Percentiles rank a stretch among this genome's conserved stretches.
phyloP scores from a whole-genome alignment of 2,329 filamentous ascomycete species.

The Curvularia verruculosa region DNA sequence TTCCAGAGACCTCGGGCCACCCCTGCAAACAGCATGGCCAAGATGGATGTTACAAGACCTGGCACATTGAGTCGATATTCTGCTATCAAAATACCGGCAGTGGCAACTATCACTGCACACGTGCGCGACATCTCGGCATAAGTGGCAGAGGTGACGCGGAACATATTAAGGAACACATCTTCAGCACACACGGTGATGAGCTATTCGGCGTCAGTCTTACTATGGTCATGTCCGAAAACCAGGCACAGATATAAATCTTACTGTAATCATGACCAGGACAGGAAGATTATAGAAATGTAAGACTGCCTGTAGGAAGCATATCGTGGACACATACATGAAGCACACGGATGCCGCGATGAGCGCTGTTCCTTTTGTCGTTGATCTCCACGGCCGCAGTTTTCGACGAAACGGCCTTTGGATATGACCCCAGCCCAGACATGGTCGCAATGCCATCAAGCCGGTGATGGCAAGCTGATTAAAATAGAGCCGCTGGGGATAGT shows the following conservation, averaged over 20 bases:
- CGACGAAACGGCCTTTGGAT: slow-evolving; percentile 1
- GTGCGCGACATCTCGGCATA: slow-evolving; percentile 22
- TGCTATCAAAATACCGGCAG: slow-evolving; percentile 25
- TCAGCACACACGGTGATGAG: slow-evolving; percentile 26
- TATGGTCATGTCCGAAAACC: background rate
- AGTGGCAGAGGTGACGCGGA: slow-evolving; percentile 7
- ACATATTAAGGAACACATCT: slow-evolving; percentile 15
- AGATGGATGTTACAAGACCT: slow-evolving; percentile 26
- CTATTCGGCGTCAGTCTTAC: slow-evolving; percentile 12
- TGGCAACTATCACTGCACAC: slow-evolving; percentile 17
- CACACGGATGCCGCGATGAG: slow-evolving; percentile 8
- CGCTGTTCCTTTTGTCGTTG: slow-evolving; percentile 4
- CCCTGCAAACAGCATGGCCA: slow-evolving; percentile 30
- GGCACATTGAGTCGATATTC: slow-evolving; percentile 35
- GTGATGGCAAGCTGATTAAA: slow-evolving; percentile 18
- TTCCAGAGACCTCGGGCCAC: slow-evolving; percentile 19
- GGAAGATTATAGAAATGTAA: slow-evolving; percentile 41
- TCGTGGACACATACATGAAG: slow-evolving; percentile 25
- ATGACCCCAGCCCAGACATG: background rate
- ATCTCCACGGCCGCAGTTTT: background rate
- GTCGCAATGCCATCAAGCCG: slow-evolving; percentile 1
- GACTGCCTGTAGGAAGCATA: slow-evolving; percentile 34
- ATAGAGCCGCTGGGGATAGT: slow-evolving; percentile 28
- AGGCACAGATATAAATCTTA: slow-evolving; percentile 21
- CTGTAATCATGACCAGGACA: slow-evolving; percentile 37